Evolutionary conservation across 2,329 filamentous ascomycete genomes (phyloP).

Genomic region (Aspergillus caelatus): DNA sequence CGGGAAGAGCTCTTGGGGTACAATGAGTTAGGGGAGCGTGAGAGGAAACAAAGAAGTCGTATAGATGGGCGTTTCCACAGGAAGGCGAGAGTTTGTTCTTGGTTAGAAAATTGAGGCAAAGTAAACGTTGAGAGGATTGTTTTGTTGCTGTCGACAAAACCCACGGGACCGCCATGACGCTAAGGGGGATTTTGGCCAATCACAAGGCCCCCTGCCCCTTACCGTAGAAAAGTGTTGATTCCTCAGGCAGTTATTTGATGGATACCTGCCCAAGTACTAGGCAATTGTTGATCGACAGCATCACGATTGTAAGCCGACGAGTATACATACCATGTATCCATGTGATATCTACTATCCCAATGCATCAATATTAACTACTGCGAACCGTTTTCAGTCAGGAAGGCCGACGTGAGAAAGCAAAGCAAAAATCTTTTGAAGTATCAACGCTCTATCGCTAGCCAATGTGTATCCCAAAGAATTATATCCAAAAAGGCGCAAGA

Average conservation of each 20-base stretch:
- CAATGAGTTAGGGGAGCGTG: slow-evolving; percentile 3
- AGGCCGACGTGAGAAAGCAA: not conserved
- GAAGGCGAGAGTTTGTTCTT: slow-evolving; percentile 16
- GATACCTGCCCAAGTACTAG: not conserved
- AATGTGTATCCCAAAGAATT: slow-evolving; percentile 12
- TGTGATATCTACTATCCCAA: not conserved
- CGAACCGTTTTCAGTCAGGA: not conserved
- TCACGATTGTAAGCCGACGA: not conserved
- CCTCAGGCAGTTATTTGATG: slow-evolving; percentile 12
- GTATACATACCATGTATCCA: not conserved
- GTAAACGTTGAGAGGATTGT: slow-evolving; percentile 18
- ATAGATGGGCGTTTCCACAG: slow-evolving; percentile 3
- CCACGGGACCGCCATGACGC: slow-evolving; percentile 26
- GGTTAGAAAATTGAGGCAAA: slow-evolving; percentile 17
- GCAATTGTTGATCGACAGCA: not conserved
- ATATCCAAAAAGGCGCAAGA: not conserved
- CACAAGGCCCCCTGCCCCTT: slow-evolving; percentile 8
- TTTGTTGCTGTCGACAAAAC: slow-evolving; percentile 32
- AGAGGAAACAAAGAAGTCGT: slow-evolving; percentile 4
- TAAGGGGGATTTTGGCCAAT: slow-evolving; percentile 24
- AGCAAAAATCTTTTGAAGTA: not conserved
- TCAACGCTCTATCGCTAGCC: slow-evolving; percentile 23
- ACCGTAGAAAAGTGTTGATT: not conserved
- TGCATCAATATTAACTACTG: not conserved
- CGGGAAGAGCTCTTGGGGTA: not conserved